phyloP scores from a whole-genome alignment of 352 stramenopile genomes.

The Thalassiosira livingstoniorum region DNA sequence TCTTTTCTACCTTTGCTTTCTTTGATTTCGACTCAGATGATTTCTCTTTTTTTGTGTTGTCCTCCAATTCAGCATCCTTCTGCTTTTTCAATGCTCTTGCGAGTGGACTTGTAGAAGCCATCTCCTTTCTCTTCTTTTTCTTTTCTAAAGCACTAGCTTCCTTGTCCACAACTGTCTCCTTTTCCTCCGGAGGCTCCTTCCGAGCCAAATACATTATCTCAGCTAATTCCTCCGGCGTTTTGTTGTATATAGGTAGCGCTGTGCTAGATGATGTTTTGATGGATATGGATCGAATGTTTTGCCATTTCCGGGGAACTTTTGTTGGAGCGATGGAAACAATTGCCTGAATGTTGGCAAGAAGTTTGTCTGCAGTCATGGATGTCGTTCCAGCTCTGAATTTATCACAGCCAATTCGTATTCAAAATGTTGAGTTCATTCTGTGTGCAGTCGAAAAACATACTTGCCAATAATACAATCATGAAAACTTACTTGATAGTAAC shows the following conservation, averaged over 20 bases:
- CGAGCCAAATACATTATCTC: constrained; percentile 68
- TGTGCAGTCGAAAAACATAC: no score
- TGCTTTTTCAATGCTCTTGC: constrained; percentile 64
- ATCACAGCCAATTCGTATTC: no score
- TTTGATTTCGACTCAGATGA: constrained; percentile 9
- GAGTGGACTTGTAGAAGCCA: constrained; percentile 30
- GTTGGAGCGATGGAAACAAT: constrained; percentile 53
- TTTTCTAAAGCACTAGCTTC: constrained; percentile 32
- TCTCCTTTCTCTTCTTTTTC: constrained; percentile 37
- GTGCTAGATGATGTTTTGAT: constrained; percentile 91
- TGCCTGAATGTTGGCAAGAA: constrained; percentile 70
- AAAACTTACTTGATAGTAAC: constrained; percentile 90
- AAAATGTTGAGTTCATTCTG: no score
- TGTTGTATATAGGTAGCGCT: constrained; percentile 92
- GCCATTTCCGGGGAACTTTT: constrained; percentile 91
- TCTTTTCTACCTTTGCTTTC: neutral
- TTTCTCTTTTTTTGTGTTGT: constrained; percentile 32
- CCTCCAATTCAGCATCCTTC: constrained; percentile 24
- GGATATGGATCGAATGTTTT: constrained; percentile 91
- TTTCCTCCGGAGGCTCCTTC: constrained; percentile 27
- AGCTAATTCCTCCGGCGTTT: constrained; percentile 72
- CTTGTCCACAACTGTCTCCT: constrained; percentile 15
- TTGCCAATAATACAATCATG: no score
- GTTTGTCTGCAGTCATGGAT: constrained; percentile 56
- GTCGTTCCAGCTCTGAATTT: constrained; percentile 69